Evolutionary conservation across 2,329 filamentous ascomycete species (phyloP).

Genomic region (Pyricularia pennisetigena): DNA sequence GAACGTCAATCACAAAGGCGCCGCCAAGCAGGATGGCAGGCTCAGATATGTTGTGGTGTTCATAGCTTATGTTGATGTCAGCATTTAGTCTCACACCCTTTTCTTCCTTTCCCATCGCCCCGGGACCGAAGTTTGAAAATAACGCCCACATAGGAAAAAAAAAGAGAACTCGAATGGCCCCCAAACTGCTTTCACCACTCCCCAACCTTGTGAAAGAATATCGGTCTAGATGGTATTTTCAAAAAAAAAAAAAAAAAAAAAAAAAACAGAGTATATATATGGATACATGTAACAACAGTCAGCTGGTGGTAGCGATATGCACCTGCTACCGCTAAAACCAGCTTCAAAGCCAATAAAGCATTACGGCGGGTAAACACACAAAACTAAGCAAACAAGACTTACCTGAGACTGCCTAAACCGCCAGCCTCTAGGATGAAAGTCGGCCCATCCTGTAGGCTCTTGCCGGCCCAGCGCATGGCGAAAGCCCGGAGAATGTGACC

Average conservation of each 20-base stretch:
- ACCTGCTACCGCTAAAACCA: background rate
- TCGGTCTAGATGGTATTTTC: background rate
- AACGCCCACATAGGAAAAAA: background rate
- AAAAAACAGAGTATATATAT: background rate
- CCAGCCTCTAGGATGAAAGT: slow-evolving; percentile 79
- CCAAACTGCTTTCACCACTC: background rate
- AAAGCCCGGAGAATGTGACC: slow-evolving; percentile 84
- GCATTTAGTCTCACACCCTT: slow-evolving; percentile 2
- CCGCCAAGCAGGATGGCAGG: slow-evolving; percentile 72
- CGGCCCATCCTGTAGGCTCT: slow-evolving; percentile 64
- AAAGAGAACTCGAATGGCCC: no score
- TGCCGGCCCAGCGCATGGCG: slow-evolving; percentile 75
- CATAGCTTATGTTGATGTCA: slow-evolving; percentile 45
- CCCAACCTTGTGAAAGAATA: background rate
- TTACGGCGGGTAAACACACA: background rate
- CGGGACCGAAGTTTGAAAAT: background rate
- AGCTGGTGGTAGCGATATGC: background rate
- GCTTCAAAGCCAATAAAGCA: background rate
- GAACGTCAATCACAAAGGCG: slow-evolving; percentile 46
- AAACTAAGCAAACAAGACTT: slow-evolving; percentile 12
- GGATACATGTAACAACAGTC: background rate
- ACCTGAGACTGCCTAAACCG: slow-evolving; percentile 74
- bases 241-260: background rate
- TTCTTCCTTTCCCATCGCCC: background rate
- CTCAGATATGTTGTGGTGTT: slow-evolving; percentile 68